Base-by-base conservation (phyloP, 2,329 filamentous ascomycete species). In the Fusarium sublunatum region DNA sequence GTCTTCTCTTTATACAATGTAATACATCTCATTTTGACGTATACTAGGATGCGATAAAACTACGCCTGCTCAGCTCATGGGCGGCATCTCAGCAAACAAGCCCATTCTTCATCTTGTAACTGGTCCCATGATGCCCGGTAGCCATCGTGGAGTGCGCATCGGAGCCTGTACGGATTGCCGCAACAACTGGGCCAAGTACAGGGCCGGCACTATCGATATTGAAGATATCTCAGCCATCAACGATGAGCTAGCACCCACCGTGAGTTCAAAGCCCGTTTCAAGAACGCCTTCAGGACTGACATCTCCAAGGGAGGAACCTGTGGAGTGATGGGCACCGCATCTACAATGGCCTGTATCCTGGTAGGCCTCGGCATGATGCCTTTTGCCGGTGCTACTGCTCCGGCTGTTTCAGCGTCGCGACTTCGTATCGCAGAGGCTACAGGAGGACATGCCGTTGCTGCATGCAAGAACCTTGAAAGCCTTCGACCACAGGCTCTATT, bases 271-370 rank as follows among this genome's bases (percentile, higher is more conserved):
- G n/a, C 3, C 24, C 7, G 9, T 5, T 11, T 9, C 42, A 35
- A 4, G 4, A 10, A 7, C 2, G 4, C 4, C n/a, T 32, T 13
- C 6, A 32, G 29, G 13, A 22, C 15, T 35, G 13, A 13, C 6
- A 22, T 1, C 11, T 34, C 41, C 8, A 19, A 82, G 80, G 86
- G 87, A 2, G 92, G 92, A 28, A 93, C 91, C 1, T 96, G 92
- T 64, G 92, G 92, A 42, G 92, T 93, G 15, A 96, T 96, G 92
- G 95, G 92, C 64, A 96, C 92, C 0, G 92, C 92, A 7, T 94
- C 92, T 71, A 96, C 92, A 2, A 94, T 96, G 91, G 91, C 91
- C 1, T 93, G 91, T 6, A 86, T 92, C 13, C 90, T 93, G 22
- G 91, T 92, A 60, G 91, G 87, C 0, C 88, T 96, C 68, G 92